Evolutionary conservation across 108 stramenopile species (phyloP), one percentile per base, ranked within the genome.

Genomic region (Seminavis robusta): DNA sequence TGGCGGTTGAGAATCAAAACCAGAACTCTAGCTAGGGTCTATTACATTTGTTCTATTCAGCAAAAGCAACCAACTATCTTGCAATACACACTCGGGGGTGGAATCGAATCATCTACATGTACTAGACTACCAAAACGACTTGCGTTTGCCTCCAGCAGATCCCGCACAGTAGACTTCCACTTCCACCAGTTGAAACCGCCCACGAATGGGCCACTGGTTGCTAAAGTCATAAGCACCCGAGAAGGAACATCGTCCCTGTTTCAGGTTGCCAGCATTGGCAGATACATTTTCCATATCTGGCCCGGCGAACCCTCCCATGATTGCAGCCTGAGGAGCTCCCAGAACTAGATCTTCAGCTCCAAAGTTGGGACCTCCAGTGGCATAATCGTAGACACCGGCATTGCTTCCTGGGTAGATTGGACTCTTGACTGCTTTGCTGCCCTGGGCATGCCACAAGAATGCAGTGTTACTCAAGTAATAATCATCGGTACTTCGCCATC

Each of bases 281-380:
- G 47, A 39, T 8, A 44, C 56, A 55, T 84, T 71, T 48, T 85
- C 86, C 73, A 86, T 81, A 59, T 80, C 76, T 3, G 90, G 90
- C 0, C 90, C 90, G 0, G 90, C 77, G 59, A 91, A 91, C 23
- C 86, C 86, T 32, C 90, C 90, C 81, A 91, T 72, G 5, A 91
- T 71, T 2, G 85, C 81, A 15, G 89, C 81, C 28, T 64, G 61
- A 15, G 83, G 83, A 25, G 74, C 67, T 5, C 90, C 90, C 44
- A 91, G 69, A 24, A 67, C 48, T 52, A 91, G 61, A 64, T 91
- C 90, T 0, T 71, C 64, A 6, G 83, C 67, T 28, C 90, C 90
- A 76, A 91, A 91, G 11, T 59, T 52, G 7, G 90, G 90, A 15
- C 90, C 90, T 13, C 69, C 70, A 9, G 83, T 85, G 2, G 90